Evolutionary conservation across 768 basidiomycete genomes (phyloP), one percentile per base, ranked within the genome.

Genomic region (Serendipita sp.): DNA sequence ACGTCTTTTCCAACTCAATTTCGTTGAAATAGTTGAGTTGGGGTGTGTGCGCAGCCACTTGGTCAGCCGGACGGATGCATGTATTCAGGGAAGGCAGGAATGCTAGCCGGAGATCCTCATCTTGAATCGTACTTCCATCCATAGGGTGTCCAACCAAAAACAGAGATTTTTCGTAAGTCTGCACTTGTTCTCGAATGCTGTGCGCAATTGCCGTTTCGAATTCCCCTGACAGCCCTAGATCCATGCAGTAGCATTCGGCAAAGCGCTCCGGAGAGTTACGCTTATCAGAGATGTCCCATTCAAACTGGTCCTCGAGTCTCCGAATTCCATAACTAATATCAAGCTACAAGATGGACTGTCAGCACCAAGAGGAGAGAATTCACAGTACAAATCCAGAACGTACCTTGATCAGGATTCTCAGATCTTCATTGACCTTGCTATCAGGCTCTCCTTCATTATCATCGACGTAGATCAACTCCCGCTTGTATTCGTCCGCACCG

Each of bases 121-220:
- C 93, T 68, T 82, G 82, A 5, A 95, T 79, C 5, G 78, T 71
- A 0, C 83, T 79, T 1, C 90, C 89, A 67, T 92, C 88, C 3
- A 85, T 82, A 2, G 88, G 83, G 70, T 95, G 90, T 1, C 92
- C 90, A 62, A 93, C 83, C 38, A 95, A 80, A 78, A 90, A 89
- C 17, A 97, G 80, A 0, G 90, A 94, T 70, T 93, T 91, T 72
- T 90, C 86, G 75, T 92, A 92, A 1, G 85, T 82, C 64, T 93
- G 86, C 4, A 93, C 81, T 75, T 99, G 96, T 71, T 99, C 96
- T 31, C 95, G 83, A 67, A 98, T 98, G 22, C 86, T 86, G 71
- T 98, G 95, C 0, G 92, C 85, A 64, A 99, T 90, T 24, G 93
- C 92, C 16, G 94, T 97, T 91, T 79, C 85, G 78, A 98, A 99